Base-by-base conservation (phyloP, 164 flowering plant species). In the Vitis cinerea region DNA sequence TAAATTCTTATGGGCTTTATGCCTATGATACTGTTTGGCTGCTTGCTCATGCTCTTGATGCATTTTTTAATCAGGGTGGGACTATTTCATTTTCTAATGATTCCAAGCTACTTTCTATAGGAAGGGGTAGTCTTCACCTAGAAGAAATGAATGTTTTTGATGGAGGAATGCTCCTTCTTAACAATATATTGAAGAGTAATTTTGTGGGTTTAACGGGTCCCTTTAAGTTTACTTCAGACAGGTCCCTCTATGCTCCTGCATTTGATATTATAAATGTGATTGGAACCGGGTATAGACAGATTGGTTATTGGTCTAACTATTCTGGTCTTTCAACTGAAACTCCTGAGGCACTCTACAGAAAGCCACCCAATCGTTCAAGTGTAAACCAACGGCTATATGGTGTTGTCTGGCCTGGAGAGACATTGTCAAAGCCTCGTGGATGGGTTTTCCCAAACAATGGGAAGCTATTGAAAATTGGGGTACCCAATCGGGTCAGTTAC, bases 11-110 rank as follows among this genome's bases (percentile, higher is more conserved):
- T 73, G 97, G 90, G 11, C 80, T 88, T 5, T 84, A 87, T 79
- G 97, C 97, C 14, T 91, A 91, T 80, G 94, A 91, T 75, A 79
- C 90, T 50, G 90, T 91, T 19, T 88, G 90, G 93, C 49, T 85
- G 61, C 60, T 74, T 64, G 96, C 99, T 75, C 89, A 75, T 77
- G 99, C 99, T 16, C 49, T 95, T 65, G 84, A 89, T 68, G 76
- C 79, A 10, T 91, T 83, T 69, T 83, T 93, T 8, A 73, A 85
- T 49, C 78, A 86, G 53, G 97, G 96, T 50, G 94, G 97, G 27
- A 71, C 66, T 51, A 74, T 93, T 56, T 83, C 91, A 16, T 91
- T 88, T 78, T 90, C 97, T 15, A 85, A 81, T 58, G 84, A 87
- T 76, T 79, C 96, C 7, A 86, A 64, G 52, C 63, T 91, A 50